Evolutionary conservation across 306 rosid genomes (phyloP).

Genomic region (Inga leiocalycina): DNA sequence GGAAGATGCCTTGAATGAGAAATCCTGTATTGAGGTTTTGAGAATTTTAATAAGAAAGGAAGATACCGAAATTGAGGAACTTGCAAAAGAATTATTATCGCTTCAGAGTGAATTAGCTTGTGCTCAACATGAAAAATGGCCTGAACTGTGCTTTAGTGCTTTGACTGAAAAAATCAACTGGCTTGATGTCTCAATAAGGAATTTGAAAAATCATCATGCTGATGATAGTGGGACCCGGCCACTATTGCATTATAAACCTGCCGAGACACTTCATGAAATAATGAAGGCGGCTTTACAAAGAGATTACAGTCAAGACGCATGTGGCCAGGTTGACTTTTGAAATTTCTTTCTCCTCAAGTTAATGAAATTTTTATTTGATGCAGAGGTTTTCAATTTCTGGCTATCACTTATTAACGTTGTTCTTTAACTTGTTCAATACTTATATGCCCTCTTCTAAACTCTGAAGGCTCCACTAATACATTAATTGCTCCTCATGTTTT

Average conservation of each 20-base stretch:
- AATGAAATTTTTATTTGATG: neutral
- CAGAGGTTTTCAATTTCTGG: neutral
- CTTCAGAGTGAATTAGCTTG: conserved; percentile 58
- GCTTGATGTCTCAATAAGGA: conserved; percentile 46
- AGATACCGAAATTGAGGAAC: conserved; percentile 64
- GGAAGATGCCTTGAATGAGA: conserved; percentile 64
- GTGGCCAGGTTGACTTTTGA: conserved; percentile 54
- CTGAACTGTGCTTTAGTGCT: neutral
- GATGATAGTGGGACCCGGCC: conserved; percentile 28
- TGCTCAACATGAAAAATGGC: neutral
- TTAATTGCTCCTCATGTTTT: neutral
- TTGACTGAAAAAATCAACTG: neutral
- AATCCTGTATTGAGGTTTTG: conserved; percentile 61
- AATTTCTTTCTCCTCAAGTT: conserved; percentile 15
- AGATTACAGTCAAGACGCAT: neutral
- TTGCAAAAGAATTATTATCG: conserved; percentile 53
- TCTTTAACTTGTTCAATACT: neutral
- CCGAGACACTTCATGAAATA: neutral
- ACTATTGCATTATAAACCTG: neutral
- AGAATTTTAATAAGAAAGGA: conserved; percentile 54
- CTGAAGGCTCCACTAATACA: neutral
- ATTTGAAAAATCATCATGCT: conserved; percentile 42
- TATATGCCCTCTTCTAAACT: neutral
- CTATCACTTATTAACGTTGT: neutral
- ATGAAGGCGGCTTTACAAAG: neutral